Evolutionary conservation across 257 asterid genomes (phyloP).

Genomic region (Linaria vulgaris): DNA sequence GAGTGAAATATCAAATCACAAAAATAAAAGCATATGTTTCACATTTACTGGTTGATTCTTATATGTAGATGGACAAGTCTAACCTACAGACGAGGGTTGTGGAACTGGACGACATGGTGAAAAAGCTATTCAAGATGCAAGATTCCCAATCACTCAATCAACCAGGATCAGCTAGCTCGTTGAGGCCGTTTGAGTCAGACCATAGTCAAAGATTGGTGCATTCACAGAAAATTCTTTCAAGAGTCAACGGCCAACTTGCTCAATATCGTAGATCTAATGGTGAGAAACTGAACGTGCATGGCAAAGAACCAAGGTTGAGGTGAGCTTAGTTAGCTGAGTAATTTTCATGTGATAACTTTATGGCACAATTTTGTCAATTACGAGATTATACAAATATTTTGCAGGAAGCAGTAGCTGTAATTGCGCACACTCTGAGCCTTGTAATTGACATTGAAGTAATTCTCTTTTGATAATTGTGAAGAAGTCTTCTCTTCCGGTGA

Average conservation of each 20-base stretch:
- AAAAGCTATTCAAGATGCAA: constrained; percentile 45
- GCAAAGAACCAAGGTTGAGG: constrained; percentile 37
- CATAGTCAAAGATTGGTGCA: constrained; percentile 46
- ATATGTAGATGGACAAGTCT: constrained; percentile 59
- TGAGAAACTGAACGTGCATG: constrained; percentile 25
- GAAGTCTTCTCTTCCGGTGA: constrained; percentile 17
- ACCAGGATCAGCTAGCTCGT: constrained; percentile 33
- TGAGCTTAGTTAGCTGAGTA: constrained; percentile 23
- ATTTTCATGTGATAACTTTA: not conserved
- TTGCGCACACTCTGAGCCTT: too few species aligned
- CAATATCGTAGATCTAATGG: constrained; percentile 36
- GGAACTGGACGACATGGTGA: constrained; percentile 72
- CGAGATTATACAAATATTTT: constrained; percentile 7
- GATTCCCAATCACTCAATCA: constrained; percentile 33
- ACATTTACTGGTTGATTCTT: constrained; percentile 3
- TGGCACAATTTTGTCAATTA: not conserved
- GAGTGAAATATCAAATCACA: not conserved
- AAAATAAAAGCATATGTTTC: not conserved
- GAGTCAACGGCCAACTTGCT: constrained; percentile 42
- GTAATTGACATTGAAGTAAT: too few species aligned
- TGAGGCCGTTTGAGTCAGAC: constrained; percentile 36
- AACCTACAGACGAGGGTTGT: constrained; percentile 61
- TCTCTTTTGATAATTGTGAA: too few species aligned
- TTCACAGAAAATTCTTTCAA: constrained; percentile 46
- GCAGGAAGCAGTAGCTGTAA: constrained; percentile 30